Evolutionary conservation across 768 basidiomycete genomes (phyloP).

Genomic region (Fibroporia radiculosa): DNA sequence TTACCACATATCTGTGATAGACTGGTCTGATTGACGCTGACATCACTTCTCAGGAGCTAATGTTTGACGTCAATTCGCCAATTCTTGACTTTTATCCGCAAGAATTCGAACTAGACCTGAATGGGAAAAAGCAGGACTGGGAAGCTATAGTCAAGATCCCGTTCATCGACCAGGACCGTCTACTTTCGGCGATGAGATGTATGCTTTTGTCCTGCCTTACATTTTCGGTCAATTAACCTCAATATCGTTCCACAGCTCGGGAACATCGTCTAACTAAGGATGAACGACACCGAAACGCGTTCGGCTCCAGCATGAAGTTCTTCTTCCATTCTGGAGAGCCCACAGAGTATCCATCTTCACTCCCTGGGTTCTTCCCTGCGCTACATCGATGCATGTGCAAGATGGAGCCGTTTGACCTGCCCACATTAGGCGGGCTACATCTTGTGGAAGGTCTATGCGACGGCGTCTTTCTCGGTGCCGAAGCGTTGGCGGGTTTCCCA

Average conservation of each 20-base stretch:
- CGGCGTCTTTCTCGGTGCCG: conserved; percentile 78
- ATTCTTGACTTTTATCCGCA: conserved; percentile 93
- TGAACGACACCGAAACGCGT: conserved; percentile 68
- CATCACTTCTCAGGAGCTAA: conserved; percentile 58
- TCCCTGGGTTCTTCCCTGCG: conserved; percentile 93
- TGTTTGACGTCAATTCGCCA: conserved; percentile 77
- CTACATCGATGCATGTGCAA: conserved; percentile 71
- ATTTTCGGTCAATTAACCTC: neutral
- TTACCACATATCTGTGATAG: neutral
- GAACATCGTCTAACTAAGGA: conserved; percentile 71
- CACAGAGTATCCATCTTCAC: conserved; percentile 77
- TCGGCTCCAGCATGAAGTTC: conserved; percentile 79
- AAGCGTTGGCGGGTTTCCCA: conserved; percentile 93
- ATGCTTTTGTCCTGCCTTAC: conserved; percentile 20
- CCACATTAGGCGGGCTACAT: conserved; percentile 79
- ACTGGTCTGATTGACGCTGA: neutral
- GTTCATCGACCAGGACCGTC: conserved; percentile 79
- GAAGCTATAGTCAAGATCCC: conserved; percentile 99
- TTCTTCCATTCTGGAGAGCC: conserved; percentile 55
- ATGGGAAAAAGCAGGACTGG: conserved; percentile 99
- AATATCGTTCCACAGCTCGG: conserved; percentile 40
- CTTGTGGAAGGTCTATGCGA: conserved; percentile 82
- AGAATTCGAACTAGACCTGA: conserved; percentile 88
- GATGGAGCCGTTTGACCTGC: conserved; percentile 82
- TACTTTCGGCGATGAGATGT: conserved; percentile 82